Base-by-base conservation (phyloP, 768 basidiomycete species). In the Suillus variegatus region DNA sequence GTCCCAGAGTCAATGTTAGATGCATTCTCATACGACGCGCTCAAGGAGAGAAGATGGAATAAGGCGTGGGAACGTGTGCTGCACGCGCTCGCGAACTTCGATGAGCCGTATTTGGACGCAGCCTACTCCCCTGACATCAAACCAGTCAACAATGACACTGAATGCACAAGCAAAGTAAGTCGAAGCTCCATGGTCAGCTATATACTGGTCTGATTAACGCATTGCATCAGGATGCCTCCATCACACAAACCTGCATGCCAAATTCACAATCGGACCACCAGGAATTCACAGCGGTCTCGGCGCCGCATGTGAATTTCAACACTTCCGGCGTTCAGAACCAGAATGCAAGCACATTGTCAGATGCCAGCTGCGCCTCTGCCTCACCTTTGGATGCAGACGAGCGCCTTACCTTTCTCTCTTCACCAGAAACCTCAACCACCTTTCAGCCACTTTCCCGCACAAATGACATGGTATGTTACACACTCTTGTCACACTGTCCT, bases 381-480 rank as follows among this genome's bases (percentile, higher is more conserved):
- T 61, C 64, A 32, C 62, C 28, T 63, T 41, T 5, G 13, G 43
- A 18, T 18, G 13, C 44, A 36, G 13, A 64, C 28, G 13, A 63
- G 54, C 54, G 14, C 14, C 4, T 61, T 63, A 16, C 20, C 20
- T 44, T 20, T 60, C 28, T 64, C 38, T 44, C 38, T n/a, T 61
- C 38, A 41, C 36, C 64, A 63, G 41, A 63, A 32, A 62, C 25
- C 60, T 41, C 57, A 35, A 47, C 60, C 2, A 44, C n/a, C 43
- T 32, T 20, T 2, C 41, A 38, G 5, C 64, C 20, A 18, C 43
- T 64, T 35, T 43, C 46, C 47, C 28, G 41, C 35, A n/a, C 64
- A 64, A 63, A 64, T 64, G 64, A 38, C 32, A 64, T 64, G 64
- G 64, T 64, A 62, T n/a, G 32, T 41, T 28, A 28, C 41, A 13